phyloP scores from a whole-genome alignment of 2,329 filamentous ascomycete genomes.

The Colletotrichum sp. region DNA sequence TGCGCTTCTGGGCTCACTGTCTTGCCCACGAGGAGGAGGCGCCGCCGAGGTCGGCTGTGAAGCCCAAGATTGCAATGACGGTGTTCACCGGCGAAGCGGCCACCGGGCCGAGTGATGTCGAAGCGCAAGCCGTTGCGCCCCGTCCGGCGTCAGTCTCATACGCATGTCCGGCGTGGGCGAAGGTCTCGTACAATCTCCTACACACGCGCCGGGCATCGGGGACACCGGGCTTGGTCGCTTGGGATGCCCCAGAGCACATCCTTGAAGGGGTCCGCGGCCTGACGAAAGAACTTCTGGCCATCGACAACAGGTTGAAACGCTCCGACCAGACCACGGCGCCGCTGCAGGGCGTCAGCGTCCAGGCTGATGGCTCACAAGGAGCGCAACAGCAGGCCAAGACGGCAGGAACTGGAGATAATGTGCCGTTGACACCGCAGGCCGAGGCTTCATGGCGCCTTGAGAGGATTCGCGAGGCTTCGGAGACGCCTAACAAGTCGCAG shows the following conservation, averaged over 20 bases:
- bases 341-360: slow-evolving; percentile 31
- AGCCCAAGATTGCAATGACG: slow-evolving; percentile 49
- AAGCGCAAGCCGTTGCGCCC: slow-evolving; percentile 23
- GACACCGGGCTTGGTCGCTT: slow-evolving; percentile 48
- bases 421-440: background rate
- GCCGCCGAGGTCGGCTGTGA: slow-evolving; percentile 27
- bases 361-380: background rate
- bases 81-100: slow-evolving; percentile 43
- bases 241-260: slow-evolving; percentile 53
- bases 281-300: slow-evolving; percentile 39
- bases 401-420: background rate
- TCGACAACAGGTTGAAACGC: slow-evolving; percentile 40
- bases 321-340: slow-evolving; percentile 27
- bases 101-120: slow-evolving; percentile 6
- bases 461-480: slow-evolving; percentile 15
- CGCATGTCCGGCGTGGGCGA: slow-evolving; percentile 54
- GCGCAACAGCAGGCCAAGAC: background rate
- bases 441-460: slow-evolving; percentile 12
- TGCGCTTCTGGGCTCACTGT: slow-evolving; percentile 60
- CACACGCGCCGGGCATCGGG: slow-evolving; percentile 43
- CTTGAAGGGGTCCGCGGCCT: slow-evolving; percentile 44
- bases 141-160: slow-evolving; percentile 34
- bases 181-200: slow-evolving; percentile 45
- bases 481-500: slow-evolving; percentile 3
- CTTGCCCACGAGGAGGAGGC: slow-evolving; percentile 35